phyloP scores from a whole-genome alignment of 1,139 yeast species.

The Candida neerlandica region DNA sequence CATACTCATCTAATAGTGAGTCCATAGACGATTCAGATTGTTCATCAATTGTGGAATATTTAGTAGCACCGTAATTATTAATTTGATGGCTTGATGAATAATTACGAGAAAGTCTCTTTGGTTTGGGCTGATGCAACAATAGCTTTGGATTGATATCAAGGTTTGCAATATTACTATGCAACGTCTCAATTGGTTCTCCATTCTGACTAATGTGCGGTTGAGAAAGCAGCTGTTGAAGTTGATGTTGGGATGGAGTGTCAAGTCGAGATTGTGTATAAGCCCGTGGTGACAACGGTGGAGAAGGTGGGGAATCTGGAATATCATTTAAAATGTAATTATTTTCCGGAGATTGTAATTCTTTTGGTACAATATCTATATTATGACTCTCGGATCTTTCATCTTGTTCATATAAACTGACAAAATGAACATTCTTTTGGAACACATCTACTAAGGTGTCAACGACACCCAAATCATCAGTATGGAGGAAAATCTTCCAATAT shows the following conservation, averaged over 20 bases:
- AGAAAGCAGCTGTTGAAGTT: conserved; percentile 1
- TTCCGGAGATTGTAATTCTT: conserved; percentile 5
- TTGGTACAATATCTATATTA: conserved; percentile 4
- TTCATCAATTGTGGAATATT: conserved; percentile 12
- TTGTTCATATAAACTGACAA: conserved; percentile 40
- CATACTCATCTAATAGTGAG: conserved; percentile 55
- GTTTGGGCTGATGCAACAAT: conserved; percentile 23
- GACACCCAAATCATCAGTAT: conserved; percentile 34
- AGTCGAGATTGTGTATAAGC: conserved; percentile 14
- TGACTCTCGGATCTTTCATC: background rate
- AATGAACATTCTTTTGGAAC: conserved; percentile 46
- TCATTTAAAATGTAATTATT: conserved; percentile 19
- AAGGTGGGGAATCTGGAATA: conserved; percentile 51
- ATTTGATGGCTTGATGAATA: conserved; percentile 20
- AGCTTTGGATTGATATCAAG: conserved; percentile 23
- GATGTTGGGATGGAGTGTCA: background rate
- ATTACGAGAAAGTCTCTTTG: conserved; percentile 14
- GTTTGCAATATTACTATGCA: conserved; percentile 36
- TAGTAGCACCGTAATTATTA: background rate
- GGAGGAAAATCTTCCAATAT: conserved; percentile 65
- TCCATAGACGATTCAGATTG: conserved; percentile 51
- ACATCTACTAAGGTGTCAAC: conserved; percentile 39
- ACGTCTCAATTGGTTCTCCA: conserved; percentile 26
- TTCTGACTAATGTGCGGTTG: conserved; percentile 17
- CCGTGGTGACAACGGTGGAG: conserved; percentile 46